Base-by-base conservation (phyloP, 2,329 filamentous ascomycete species). In the Alternaria consortialis region DNA sequence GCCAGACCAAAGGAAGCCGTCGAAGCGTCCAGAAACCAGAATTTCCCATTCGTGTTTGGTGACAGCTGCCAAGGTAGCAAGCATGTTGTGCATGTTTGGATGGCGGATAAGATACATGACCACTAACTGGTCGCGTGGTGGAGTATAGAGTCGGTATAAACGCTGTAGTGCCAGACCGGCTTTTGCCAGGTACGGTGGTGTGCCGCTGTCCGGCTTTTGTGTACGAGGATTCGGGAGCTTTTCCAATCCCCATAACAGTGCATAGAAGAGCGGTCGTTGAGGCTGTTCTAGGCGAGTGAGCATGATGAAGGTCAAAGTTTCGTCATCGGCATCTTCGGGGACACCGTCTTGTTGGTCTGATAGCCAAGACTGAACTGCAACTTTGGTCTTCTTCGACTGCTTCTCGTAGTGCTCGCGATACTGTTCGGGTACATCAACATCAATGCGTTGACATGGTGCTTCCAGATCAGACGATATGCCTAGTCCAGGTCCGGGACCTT, bases 21-120 rank as follows among this genome's bases (percentile, higher is more conserved):
- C 94, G 71, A 98, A 98, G 29, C 94, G 91, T 29, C 94, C 94
- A 0, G 94, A 97, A 5, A 91, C 92, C 12, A 98, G 84, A 56
- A 98, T 97, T 64, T 97, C 94, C 94, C 94, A 98, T 79, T 98
- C 94, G n/a, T 92, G 91, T 47, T 89, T 87, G 74, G 91, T 95
- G 69, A 98, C 95, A 53, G 94, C 92, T 36, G 91, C 90, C 51
- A 97, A 85, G 0, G 94, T 97, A 40, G 92, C 89, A 3, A 98
- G 87, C 32, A 97, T 88, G 72, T 95, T 91, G 77, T 98, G 94
- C 50, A 95, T 87, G 12, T 87, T 84, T 0, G 90, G 89, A 76
- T 97, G 91, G 76, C 91, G 93, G 65, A 97, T 86, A 48, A 98
- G 87, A 75, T 92, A 97, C 68, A 95, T 89, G 12, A 91, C 92